Base-by-base conservation (phyloP, 768 basidiomycete species). In the Rhodotorula graminis region DNA sequence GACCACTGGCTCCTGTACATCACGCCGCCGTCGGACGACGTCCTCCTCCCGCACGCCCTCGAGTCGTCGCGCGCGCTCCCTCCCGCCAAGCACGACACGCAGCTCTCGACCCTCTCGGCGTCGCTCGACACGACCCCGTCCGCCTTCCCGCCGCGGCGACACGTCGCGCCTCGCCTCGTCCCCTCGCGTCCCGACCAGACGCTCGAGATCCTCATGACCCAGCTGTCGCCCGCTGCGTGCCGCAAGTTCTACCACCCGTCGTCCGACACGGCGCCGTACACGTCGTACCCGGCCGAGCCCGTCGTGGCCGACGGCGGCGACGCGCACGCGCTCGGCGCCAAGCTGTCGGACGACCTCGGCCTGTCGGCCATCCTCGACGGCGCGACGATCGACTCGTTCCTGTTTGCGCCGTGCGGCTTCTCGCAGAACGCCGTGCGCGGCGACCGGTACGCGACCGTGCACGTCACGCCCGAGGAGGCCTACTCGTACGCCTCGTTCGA, bases 401-500 rank as follows among this genome's bases (percentile, higher is more conserved):
- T 91, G 2, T 98, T 99, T 83, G 84, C 87, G 27, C 96, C 96
- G 3, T 99, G 96, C 79, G 96, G 96, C 37, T 99, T 96, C 80
- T 93, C 91, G 7, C 89, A 91, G 73, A 99, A 99, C 80, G 93
- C 92, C 18, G 87, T 98, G 19, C 79, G 81, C 27, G 87, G 87
- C 25, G 96, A 97, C 81, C 92, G 95, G 52, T 99, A 99, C 82
- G 97, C 92, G 80, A 97, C 93, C 14, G 95, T 99, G 67, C 96
- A 99, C 80, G 95, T 98, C 71, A 99, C 96, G 1, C 96, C 96
- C 40, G 96, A 98, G 81, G 88, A 91, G 78, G 95, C 91, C 67
- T 98, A 93, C 90, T 96, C 93, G 59, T 99, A 96, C 81, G 96
- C 96, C 74, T 92, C 90, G 78, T 98, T 99, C 83, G 96, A 99